phyloP scores from a whole-genome alignment of 2,329 filamentous ascomycete genomes.

The Cytospora piceicola region DNA sequence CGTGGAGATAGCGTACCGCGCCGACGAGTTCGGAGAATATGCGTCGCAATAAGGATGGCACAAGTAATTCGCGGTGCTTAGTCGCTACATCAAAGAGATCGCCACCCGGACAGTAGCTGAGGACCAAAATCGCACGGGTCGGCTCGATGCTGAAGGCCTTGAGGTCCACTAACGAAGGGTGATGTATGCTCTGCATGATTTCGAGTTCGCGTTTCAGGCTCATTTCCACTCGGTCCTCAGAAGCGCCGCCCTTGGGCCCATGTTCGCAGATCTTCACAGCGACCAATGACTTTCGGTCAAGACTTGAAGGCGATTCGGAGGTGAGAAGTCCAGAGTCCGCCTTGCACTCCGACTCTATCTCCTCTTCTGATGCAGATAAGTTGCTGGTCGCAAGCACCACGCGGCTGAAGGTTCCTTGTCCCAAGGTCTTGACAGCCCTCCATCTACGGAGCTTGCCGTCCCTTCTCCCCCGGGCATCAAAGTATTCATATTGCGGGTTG shows the following conservation, averaged over 20 bases:
- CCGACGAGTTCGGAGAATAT: constrained; percentile 89
- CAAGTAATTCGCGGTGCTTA: constrained; percentile 68
- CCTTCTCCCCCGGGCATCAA: constrained; percentile 68
- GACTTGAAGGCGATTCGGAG: constrained; percentile 41
- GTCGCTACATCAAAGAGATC: constrained; percentile 94
- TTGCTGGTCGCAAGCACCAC: constrained; percentile 90
- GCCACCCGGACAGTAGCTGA: constrained; percentile 91
- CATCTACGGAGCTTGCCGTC: constrained; percentile 76
- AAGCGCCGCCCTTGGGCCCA: constrained; percentile 89
- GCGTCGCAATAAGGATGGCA: constrained; percentile 71
- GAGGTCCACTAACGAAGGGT: constrained; percentile 88
- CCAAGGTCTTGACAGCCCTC: constrained; percentile 78
- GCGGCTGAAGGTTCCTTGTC: constrained; percentile 93
- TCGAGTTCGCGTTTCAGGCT: constrained; percentile 94
- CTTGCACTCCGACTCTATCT: constrained; percentile 38
- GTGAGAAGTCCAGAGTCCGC: constrained; percentile 39
- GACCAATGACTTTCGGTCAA: constrained; percentile 79
- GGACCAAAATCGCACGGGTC: constrained; percentile 78
- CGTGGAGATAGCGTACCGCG: constrained; percentile 85
- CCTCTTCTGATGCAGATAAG: constrained; percentile 55
- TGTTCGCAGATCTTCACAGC: constrained; percentile 96
- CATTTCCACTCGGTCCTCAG: constrained; percentile 90
- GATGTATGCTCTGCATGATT: constrained; percentile 84
- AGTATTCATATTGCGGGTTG: constrained; percentile 61
- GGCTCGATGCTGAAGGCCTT: constrained; percentile 90